Percentiles rank a stretch among this genome's conserved stretches.
These are phyloP conservation scores for Cladorrhinum sp. DNA, from an alignment of 2,329 filamentous ascomycete genomes.

Conservation along the genomic window DNA sequence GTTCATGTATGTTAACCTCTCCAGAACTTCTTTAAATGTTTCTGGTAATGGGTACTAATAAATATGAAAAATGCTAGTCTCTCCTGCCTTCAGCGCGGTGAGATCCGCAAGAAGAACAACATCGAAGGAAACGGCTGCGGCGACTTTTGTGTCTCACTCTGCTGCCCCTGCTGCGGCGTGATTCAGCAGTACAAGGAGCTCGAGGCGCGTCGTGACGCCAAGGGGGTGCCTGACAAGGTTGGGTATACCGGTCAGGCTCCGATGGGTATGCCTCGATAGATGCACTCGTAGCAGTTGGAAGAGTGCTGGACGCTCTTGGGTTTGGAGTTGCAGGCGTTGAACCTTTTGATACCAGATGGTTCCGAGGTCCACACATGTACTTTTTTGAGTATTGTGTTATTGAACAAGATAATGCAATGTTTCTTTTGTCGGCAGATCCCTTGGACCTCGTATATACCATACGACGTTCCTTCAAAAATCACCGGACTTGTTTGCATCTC, in stretches of 20 bases:
- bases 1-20: constrained; percentile 31
- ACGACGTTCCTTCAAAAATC: no score
- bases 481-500: no score
- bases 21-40: not conserved
- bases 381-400: no score
- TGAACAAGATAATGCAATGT: no score
- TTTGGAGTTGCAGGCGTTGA: not conserved
- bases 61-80: constrained; percentile 38
- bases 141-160: constrained; percentile 44
- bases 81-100: constrained; percentile 41
- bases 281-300: not conserved
- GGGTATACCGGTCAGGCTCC: constrained; percentile 15
- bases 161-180: constrained; percentile 46
- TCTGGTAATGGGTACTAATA: not conserved
- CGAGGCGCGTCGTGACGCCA: constrained; percentile 14
- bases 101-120: constrained; percentile 43
- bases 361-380: no score
- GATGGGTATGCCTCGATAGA: not conserved
- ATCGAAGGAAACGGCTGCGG: constrained; percentile 41
- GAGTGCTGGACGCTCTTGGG: not conserved
- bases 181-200: constrained; percentile 41
- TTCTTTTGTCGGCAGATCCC: no score
- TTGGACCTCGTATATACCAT: no score
- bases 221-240: constrained; percentile 2
- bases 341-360: no score